phyloP scores from a whole-genome alignment of 2,329 filamentous ascomycete species.

The Cladorrhinum sp. region DNA sequence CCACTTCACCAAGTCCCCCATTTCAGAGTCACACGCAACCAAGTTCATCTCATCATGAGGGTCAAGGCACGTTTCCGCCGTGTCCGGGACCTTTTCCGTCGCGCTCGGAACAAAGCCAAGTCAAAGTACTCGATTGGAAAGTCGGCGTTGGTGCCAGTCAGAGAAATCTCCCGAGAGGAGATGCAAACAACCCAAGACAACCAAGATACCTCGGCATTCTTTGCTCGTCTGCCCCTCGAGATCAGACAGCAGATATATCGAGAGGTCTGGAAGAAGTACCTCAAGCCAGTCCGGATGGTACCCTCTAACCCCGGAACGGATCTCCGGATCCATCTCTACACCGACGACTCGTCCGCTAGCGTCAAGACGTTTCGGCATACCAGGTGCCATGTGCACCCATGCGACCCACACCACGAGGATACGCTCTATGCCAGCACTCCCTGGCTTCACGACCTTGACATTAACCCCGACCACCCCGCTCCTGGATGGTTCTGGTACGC shows the following conservation, averaged over 20 bases:
- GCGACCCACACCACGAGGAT: neutral
- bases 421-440: neutral
- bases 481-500: conserved; percentile 26
- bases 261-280: neutral
- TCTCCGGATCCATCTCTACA: neutral
- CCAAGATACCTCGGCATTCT: neutral
- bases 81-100: neutral
- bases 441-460: neutral
- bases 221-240: neutral
- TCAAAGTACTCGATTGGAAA: neutral
- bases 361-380: neutral
- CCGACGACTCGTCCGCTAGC: neutral
- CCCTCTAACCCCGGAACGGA: neutral
- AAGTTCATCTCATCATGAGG: neutral
- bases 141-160: neutral
- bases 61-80: neutral
- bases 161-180: neutral
- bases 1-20: neutral
- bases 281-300: neutral
- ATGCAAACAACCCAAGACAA: neutral
- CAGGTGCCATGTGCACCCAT: neutral
- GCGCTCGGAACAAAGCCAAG: neutral
- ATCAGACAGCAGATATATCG: neutral
- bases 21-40: neutral
- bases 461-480: neutral